These are phyloP conservation scores for Styphnolobium japonicum DNA, from an alignment of 306 rosid species.

Conservation along the genomic window DNA sequence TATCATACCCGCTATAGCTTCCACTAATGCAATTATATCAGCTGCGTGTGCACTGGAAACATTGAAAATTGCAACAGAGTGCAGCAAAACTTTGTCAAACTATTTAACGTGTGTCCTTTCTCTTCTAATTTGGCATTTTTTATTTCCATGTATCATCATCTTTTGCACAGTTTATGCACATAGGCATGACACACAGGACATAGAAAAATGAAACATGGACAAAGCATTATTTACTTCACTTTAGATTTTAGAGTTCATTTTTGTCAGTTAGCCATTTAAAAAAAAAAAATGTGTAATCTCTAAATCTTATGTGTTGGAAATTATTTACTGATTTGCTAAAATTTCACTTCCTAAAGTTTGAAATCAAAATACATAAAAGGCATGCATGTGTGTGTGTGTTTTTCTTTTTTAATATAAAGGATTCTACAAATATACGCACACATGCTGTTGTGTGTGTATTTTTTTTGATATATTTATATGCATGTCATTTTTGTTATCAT, in stretches of 20 bases:
- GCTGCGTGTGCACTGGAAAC: slow-evolving; percentile 70
- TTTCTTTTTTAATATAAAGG: too few species aligned
- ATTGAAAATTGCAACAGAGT: slow-evolving; percentile 59
- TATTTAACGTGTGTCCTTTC: slow-evolving; percentile 48
- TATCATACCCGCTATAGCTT: slow-evolving; percentile 69
- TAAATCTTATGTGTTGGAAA: not conserved
- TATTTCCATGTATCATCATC: not conserved
- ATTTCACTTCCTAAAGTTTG: not conserved
- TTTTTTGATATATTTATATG: too few species aligned
- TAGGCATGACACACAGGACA: not conserved
- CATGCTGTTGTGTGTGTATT: not conserved
- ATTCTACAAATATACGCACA: not conserved
- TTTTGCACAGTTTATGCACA: not conserved
- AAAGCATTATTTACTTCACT: not conserved
- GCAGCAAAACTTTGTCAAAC: slow-evolving; percentile 68
- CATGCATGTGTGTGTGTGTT: too few species aligned
- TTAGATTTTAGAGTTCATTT: not conserved
- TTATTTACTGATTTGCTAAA: not conserved
- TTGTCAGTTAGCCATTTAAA: not conserved
- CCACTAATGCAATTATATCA: slow-evolving; percentile 70
- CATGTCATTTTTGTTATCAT: not conserved
- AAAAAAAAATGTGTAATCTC: not conserved
- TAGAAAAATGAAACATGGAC: not conserved
- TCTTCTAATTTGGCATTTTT: not conserved
- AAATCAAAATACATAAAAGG: not conserved